Base-by-base conservation (phyloP, 352 stramenopile species). In the Pythium folliculosum region DNA sequence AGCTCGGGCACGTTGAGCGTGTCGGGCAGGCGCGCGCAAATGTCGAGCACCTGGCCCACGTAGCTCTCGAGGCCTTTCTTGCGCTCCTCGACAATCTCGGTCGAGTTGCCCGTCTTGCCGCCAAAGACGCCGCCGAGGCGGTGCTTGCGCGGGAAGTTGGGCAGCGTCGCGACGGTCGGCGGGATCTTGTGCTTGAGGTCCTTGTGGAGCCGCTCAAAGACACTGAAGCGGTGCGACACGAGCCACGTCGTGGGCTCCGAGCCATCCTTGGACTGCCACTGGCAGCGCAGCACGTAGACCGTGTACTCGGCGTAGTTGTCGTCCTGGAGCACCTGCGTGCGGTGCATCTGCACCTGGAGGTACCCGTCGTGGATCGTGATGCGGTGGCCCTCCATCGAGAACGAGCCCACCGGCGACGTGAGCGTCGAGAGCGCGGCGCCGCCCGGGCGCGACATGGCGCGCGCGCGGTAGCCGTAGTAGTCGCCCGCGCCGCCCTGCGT, bases 261-360 rank as follows among this genome's bases (percentile, higher is more conserved):
- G 2, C 67, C 65, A 23, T 91, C 86, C 52, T 87, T 88, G 3
- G 86, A 72, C 63, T 94, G 84, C 86, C 86, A 96, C 65, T 90
- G 73, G 66, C 88, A 96, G 58, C 84, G 84, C 53, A 96, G 73
- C 65, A 96, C 88, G 66, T 96, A 96, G 58, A 94, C 88, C 30
- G 88, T 96, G 76, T 96, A 96, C 63, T 96, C 86, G 40, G 82
- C 84, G 58, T 92, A 96, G 73, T 94, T 96, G 77, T 94, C 88
- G 72, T 96, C 88, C 68, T 96, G 88, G 50, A 96, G 67, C 27
- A 94, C 80, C 59, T 94, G 86, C 37, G 88, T 96, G 52, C 84
- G 79, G 63, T 94, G 83, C 84, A 96, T 94, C 60, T 92, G 84
- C 48, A 80, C 85, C 63, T 90, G 83, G 30, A 96, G 90, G 62